phyloP scores from a whole-genome alignment of 768 basidiomycete species.

The Collybiopsis confluens region DNA sequence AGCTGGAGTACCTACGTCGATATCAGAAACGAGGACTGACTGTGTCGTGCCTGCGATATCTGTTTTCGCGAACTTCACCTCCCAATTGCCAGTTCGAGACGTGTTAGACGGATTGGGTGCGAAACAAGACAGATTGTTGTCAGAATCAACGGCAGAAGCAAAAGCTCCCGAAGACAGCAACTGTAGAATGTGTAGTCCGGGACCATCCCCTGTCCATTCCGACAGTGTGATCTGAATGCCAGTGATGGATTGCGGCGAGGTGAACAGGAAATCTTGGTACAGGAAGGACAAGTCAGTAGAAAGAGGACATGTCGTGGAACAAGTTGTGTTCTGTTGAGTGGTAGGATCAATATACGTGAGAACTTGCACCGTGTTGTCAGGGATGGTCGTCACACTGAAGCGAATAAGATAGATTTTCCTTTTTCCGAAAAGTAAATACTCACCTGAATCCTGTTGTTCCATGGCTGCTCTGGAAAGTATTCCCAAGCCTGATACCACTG shows the following conservation, averaged over 20 bases:
- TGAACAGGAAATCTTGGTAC: slow-evolving; percentile 94
- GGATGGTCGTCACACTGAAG: slow-evolving; percentile 81
- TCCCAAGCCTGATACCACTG: slow-evolving; percentile 83
- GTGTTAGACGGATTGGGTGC: slow-evolving; percentile 72
- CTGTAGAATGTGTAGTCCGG: slow-evolving; percentile 89
- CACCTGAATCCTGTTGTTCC: slow-evolving; percentile 90
- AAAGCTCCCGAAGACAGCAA: slow-evolving; percentile 90
- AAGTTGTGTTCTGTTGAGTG: slow-evolving; percentile 73
- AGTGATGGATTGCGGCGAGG: slow-evolving; percentile 59
- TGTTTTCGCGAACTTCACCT: slow-evolving; percentile 56
- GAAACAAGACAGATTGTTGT: slow-evolving; percentile 72
- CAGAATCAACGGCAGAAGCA: slow-evolving; percentile 60
- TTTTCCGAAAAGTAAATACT: slow-evolving; percentile 20
- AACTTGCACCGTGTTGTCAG: slow-evolving; percentile 78
- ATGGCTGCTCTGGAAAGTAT: slow-evolving; percentile 77
- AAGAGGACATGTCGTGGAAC: slow-evolving; percentile 76
- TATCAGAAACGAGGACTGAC: slow-evolving; percentile 62
- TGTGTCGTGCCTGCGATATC: slow-evolving; percentile 78
- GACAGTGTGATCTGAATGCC: slow-evolving; percentile 86
- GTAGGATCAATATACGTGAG: slow-evolving; percentile 75
- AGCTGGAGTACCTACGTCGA: slow-evolving; percentile 59
- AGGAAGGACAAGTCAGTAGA: slow-evolving; percentile 68
- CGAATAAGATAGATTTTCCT: no score
- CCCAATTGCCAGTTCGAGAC: slow-evolving; percentile 69
- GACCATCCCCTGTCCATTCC: slow-evolving; percentile 65